phyloP scores from a whole-genome alignment of 768 basidiomycete genomes.

The Gyrodon lividus region DNA sequence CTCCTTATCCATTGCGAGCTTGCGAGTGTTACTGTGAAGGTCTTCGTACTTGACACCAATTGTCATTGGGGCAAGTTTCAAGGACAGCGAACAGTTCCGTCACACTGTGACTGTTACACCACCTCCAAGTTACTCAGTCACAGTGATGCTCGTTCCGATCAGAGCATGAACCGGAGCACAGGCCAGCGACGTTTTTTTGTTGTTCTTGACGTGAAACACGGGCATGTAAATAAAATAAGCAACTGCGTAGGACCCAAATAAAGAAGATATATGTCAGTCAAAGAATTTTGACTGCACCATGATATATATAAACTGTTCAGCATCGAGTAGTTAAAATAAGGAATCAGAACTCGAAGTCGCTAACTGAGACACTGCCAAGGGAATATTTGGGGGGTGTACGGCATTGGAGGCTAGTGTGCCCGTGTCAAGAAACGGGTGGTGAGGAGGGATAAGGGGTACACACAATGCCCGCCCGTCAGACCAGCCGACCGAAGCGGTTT shows the following conservation, averaged over 20 bases:
- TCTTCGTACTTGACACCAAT: neutral
- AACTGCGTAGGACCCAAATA: conserved; percentile 13
- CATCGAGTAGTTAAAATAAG: conserved; percentile 4
- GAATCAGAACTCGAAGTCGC: conserved; percentile 2
- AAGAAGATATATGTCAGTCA: conserved; percentile 3
- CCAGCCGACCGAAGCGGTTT: conserved; percentile 27
- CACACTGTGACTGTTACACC: conserved; percentile 24
- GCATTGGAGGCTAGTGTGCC: conserved; percentile 6
- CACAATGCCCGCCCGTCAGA: conserved; percentile 22
- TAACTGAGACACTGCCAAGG: neutral
- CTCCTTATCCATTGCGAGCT: conserved; percentile 47
- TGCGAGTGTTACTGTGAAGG: neutral
- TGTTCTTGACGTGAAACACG: no score
- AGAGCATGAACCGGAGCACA: neutral
- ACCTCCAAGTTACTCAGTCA: no score
- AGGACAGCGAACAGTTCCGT: conserved; percentile 1
- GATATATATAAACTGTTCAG: conserved; percentile 4
- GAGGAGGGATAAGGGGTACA: conserved; percentile 26
- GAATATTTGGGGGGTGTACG: neutral
- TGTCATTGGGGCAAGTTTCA: no score
- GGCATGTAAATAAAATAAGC: conserved; percentile 15
- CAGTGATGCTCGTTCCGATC: no score
- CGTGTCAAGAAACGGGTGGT: conserved; percentile 15
- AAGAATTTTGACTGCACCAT: conserved; percentile 2
- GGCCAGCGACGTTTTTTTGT: no score